Conservation (phyloP, 164 flowering plant genomes). For the Kalanchoe fedtschenkoi region DNA sequence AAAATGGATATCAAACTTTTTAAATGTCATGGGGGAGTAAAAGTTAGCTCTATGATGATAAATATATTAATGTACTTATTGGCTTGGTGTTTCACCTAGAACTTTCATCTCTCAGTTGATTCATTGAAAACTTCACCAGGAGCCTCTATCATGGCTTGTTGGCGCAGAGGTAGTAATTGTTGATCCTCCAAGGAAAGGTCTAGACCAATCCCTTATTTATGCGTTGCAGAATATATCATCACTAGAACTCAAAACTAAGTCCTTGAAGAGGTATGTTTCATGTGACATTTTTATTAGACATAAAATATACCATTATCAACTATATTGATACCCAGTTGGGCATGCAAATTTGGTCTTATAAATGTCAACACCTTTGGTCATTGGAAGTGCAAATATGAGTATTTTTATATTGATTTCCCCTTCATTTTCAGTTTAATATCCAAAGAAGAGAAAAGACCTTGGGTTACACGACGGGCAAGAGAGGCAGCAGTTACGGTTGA, state of each 20-base stretch:
- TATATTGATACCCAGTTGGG: not conserved
- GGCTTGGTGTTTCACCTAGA: not conserved
- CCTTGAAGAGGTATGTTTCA: slow-evolving; percentile 39
- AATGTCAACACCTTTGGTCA: not conserved
- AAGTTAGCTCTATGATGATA: no score
- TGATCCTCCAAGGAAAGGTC: slow-evolving; percentile 95
- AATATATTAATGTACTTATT: no score
- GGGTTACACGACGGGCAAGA: slow-evolving; percentile 80
- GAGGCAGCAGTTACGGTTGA: slow-evolving; percentile 51
- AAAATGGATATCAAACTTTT: no score
- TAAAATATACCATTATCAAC: not conserved
- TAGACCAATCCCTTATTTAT: slow-evolving; percentile 55
- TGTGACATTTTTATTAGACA: not conserved
- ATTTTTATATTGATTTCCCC: not conserved
- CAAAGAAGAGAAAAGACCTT: slow-evolving; percentile 87
- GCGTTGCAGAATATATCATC: slow-evolving; percentile 40
- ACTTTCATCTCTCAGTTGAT: not conserved
- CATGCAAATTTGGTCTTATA: not conserved
- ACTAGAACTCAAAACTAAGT: slow-evolving; percentile 25
- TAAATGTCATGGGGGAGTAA: no score
- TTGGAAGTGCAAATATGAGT: not conserved
- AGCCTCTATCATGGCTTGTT: slow-evolving; percentile 75
- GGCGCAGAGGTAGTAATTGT: slow-evolving; percentile 86
- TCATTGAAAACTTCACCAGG: slow-evolving; percentile 29
- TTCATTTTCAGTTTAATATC: slow-evolving; percentile 11